Base-by-base conservation (phyloP, 73 alveolate genomes). In the Blepharisma japonicum region DNA sequence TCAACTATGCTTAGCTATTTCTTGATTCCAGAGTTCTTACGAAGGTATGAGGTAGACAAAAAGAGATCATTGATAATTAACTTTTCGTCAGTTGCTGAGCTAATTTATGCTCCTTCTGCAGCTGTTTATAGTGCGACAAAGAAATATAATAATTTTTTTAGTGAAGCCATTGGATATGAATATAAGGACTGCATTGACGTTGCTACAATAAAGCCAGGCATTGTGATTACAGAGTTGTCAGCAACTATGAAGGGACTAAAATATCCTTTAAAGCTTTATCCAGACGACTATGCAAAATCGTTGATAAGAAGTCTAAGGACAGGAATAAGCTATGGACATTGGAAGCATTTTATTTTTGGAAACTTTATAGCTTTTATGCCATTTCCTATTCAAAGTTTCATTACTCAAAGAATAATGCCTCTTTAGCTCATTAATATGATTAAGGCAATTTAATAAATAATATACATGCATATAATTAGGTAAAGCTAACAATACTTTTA, bases 71-170 rank as follows among this genome's bases (percentile, higher is more conserved):
- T 61, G 14, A 25, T 61, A 0, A 61, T 61, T 39, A 25, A 61
- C 48, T 61, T 61, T 5, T 61, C 74, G 23, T 61, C 74, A 25
- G 5, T 48, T 2, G 46, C 46, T 0, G 74, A 61, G 11, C 2
- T 14, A 61, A 2, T 0, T 61, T n/a, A 14, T 18, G 0, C 2
- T 61, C 74, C 74, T 0, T 1, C 1, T 20, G 2, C 6, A 2
- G 74, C 47, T 14, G 74, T 61, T n/a, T 61, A 61, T 25, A 14
- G 47, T 8, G 74, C 47, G 47, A 61, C 74, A 5, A 61, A 61
- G 46, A 61, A 11, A 9, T 61, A 61, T 61, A 61, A 18, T 61
- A 1, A n/a, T 61, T 61, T 14, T 61, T 20, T 61, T 4, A 61
- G 47, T 61, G 49, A 61, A 5, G 46, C 47, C 5, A 8, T 5